Conservation (phyloP, 2,329 filamentous ascomycete genomes). For the Allantophomopsis lycopodina region DNA sequence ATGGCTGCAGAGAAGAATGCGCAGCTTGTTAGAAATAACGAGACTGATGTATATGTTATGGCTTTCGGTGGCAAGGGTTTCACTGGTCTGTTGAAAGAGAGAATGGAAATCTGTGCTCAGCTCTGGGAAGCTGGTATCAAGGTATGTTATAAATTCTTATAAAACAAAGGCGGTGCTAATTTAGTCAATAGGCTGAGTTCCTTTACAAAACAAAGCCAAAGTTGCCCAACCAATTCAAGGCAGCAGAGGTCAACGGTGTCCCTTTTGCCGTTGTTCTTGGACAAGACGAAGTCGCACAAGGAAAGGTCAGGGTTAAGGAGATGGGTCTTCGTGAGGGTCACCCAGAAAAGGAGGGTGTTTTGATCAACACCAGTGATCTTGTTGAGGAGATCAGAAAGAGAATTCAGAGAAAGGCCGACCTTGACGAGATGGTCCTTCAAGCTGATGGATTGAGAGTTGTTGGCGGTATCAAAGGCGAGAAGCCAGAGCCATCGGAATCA, state of each 20-base stretch:
- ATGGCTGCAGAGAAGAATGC: slow-evolving; percentile 46
- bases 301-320: slow-evolving; percentile 82
- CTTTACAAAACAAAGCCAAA: slow-evolving; percentile 85
- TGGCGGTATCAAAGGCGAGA: slow-evolving; percentile 13
- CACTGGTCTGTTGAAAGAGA: slow-evolving; percentile 66
- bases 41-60: slow-evolving; percentile 90
- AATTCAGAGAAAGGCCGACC: slow-evolving; percentile 21
- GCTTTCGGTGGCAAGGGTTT: slow-evolving; percentile 82
- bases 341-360: slow-evolving; percentile 78
- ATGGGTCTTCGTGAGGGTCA: slow-evolving; percentile 68
- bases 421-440: slow-evolving; percentile 13
- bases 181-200: slow-evolving; percentile 54
- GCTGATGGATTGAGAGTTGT: slow-evolving; percentile 17
- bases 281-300: slow-evolving; percentile 73
- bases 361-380: slow-evolving; percentile 52
- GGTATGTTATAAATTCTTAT: slow-evolving; percentile 24
- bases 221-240: slow-evolving; percentile 80
- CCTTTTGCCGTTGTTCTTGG: slow-evolving; percentile 84
- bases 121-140: slow-evolving; percentile 86
- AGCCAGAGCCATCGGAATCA: not conserved
- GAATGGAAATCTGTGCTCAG: slow-evolving; percentile 63
- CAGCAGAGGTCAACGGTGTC: slow-evolving; percentile 64
- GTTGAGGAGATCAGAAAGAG: slow-evolving; percentile 46
- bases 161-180: slow-evolving; percentile 2
- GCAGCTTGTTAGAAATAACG: slow-evolving; percentile 47